Base-by-base conservation (phyloP, 1,284 basidiomycete species). In the Ceratobasidium sp. region DNA sequence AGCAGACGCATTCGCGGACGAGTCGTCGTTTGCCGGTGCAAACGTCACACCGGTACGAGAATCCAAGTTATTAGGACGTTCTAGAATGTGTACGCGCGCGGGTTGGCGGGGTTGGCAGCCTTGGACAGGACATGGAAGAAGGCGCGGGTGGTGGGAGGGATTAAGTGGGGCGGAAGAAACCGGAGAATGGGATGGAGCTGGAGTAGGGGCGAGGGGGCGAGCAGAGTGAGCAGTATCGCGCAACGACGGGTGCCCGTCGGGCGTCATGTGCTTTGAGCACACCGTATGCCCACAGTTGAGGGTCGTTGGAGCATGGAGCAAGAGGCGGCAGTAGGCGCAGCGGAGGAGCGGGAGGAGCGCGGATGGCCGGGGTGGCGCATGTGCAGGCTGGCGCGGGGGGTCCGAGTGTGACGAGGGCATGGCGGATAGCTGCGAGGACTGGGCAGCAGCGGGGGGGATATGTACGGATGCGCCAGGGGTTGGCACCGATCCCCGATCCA, bases 241-340 rank as follows among this genome's bases (percentile, higher is more conserved):
- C 68, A 34, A 66, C 22, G 40, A 40, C 4, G 37, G 40, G 29
- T 70, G 51, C 9, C 9, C 68, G 32, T 37, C 69, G 9, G 70
- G 44, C 44, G 29, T 32, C 46, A 69, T 61, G 65, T 86, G 86
- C n/a, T 78, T 76, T 0, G 84, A 79, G 61, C 89, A 90, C 65
- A 89, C 80, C 32, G 89, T 86, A 78, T 90, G 89, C 2, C 89
- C 89, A 77, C 89, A 90, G 40, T 84, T 84, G 57, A 90, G 85
- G 0, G 89, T 90, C 11, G 86, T 85, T 0, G 89, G 89, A 0
- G 84, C 82, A 40, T 80, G 74, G 34, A 89, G 83, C 56, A 83
- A 68, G 15, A 81, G 81, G 0, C 83, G 81, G 76, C 89, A 89
- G 65, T 85, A 81, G 0, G 86, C 84, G 79, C 89, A 88, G 57